Base-by-base conservation (phyloP, 495 filamentous ascomycete genomes). In the Neurospora sp. region DNA sequence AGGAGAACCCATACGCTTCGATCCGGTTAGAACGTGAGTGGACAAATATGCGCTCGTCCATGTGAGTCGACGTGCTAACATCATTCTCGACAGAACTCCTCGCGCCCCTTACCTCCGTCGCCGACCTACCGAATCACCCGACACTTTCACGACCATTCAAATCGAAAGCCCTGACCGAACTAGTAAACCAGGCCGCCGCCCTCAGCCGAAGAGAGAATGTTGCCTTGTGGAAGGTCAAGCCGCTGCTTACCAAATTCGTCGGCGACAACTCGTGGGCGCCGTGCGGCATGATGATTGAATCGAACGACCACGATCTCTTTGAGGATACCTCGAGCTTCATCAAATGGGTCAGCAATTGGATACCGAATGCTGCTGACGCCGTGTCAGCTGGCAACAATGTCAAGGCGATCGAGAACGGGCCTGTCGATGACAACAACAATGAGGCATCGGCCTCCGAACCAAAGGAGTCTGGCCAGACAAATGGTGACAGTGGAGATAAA, bases 221-320 rank as follows among this genome's bases (percentile, higher is more conserved):
- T 72, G 86, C 90, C 7, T 83, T 97, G 35, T 93, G 91, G 89
- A 90, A 88, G 69, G 90, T 92, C 14, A 93, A 95, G 75, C 91
- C 92, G 73, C 80, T 98, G 9, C 87, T 94, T 74, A 91, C 91
- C 38, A 88, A 89, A 77, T 87, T 97, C 16, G 85, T 93, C 39
- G 95, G 95, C 20, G 95, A 98, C 79, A 86, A 89, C 71, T 88
- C 87, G 1, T 98, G 91, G 91, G 90, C 90, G 75, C 91, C 93
- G 6, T 91, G 90, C 78, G 93, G 88, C 46, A 78, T 84, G 69
- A 85, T 93, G 80, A 83, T 89, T 46, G 85, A 86, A 0, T 84
- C 87, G 9, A 80, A 84, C 69, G 89, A 92, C 77, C 80, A 85
- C 66, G 81, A 82, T 27, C 75, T 90, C 2, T 89, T 87, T 73